Evolutionary conservation across 805 yeast genomes (phyloP), one percentile per base, ranked within the genome.

Genomic region (Yarrowia sp.): DNA sequence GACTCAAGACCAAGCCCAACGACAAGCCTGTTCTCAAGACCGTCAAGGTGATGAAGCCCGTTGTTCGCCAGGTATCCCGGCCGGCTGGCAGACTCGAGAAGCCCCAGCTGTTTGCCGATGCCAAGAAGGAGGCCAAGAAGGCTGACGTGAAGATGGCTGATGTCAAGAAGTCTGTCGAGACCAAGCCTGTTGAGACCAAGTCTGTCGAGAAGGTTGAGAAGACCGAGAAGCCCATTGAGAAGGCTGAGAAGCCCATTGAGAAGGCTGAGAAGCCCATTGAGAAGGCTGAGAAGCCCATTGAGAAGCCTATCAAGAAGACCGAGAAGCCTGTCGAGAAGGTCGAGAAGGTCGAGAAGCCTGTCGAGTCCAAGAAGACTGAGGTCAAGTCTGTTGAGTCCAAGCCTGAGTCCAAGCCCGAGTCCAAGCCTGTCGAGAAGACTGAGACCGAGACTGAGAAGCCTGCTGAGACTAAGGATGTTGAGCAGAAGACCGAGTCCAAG

Each of bases 321-420:
- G 33, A 42, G 19, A 46, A 46, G 53, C 21, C 19, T 2, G 51
- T 19, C 25, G 21, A 38, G 27, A 18, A 5, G 24, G 38, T 25
- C 16, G 19, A 47, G 55, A 46, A 46, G 53, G 19, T 9, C 31
- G 38, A 16, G 46, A 27, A 33, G 36, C 32, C 29, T 53, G 73
- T 65, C 70, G 71, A 60, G 66, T 69, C 63, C 32, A 51, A 18
- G 27, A 21, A 39, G 33, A 3, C 2, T 14, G 49, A 12, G 19
- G 2, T 10, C 14, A 13, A 21, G 44, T 22, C 25, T 32, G 14
- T 7, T 10, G 33, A 25, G 33, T 7, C 14, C 24, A 38, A 19
- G 25, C 25, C 42, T 38, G 42, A 42, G 49, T 10, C n/a, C 16
- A 21, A 13, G 27, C 4, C 27, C 14, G 44, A 22, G 18, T 2